These are phyloP conservation scores for Mycena filopes DNA, from an alignment of 768 basidiomycete species.

Conservation along the genomic window DNA sequence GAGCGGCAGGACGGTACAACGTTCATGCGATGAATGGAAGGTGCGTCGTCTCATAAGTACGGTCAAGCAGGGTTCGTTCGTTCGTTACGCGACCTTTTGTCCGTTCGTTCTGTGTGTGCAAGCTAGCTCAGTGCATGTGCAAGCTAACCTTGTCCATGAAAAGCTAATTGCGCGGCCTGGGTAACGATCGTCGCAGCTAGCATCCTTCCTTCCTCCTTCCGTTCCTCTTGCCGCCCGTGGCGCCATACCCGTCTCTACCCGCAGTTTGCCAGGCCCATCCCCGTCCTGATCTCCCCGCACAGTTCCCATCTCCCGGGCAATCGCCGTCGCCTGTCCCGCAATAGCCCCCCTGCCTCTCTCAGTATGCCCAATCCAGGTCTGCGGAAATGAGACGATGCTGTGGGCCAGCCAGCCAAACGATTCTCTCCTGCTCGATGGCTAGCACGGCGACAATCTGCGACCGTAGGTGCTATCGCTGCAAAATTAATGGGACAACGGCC, in stretches of 20 bases:
- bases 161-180: neutral
- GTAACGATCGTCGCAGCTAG: neutral
- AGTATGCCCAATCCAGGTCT: constrained; percentile 2
- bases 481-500: neutral
- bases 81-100: neutral
- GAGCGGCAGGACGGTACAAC: no score
- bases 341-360: neutral
- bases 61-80: neutral
- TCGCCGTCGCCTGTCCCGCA: constrained; percentile 4
- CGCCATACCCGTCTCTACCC: neutral
- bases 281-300: constrained; percentile 10
- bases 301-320: neutral
- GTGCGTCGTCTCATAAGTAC: neutral
- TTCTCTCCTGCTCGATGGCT: neutral
- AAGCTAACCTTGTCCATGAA: neutral
- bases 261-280: neutral
- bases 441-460: constrained; percentile 16
- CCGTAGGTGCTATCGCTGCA: constrained; percentile 12
- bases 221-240: neutral
- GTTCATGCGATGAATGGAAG: constrained; percentile 6
- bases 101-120: neutral
- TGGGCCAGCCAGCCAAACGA: constrained; percentile 7
- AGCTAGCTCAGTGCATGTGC: neutral
- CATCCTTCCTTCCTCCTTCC: neutral
- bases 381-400: constrained; percentile 21